phyloP scores from a whole-genome alignment of 371 early-diverging fungal genomes.

The Zychaea mexicana region DNA sequence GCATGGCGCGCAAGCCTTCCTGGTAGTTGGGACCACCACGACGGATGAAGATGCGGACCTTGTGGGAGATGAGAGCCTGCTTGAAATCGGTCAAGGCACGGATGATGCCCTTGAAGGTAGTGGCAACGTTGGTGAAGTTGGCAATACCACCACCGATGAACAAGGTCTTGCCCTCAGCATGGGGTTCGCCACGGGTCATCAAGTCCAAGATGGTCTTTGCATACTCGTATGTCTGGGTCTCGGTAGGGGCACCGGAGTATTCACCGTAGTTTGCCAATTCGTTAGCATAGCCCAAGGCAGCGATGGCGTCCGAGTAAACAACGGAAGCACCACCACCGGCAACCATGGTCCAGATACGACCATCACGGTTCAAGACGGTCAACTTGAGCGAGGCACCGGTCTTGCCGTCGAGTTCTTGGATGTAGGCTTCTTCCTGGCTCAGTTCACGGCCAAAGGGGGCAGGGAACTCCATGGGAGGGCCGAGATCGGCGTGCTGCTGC shows the following conservation, averaged over 20 bases:
- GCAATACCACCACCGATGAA: constrained; percentile 99
- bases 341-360: constrained; percentile 99
- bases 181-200: constrained; percentile 88
- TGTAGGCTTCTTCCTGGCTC: constrained; percentile 96
- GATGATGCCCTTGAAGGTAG: constrained; percentile 98
- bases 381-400: constrained; percentile 98
- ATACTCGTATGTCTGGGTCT: constrained; percentile 97
- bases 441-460: constrained; percentile 98
- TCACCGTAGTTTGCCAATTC: constrained; percentile 99
- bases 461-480: constrained; percentile 96
- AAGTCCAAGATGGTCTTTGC: constrained; percentile 97
- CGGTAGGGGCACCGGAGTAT: constrained; percentile 98
- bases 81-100: constrained; percentile 93
- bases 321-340: constrained; percentile 99
- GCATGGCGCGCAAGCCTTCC: constrained; percentile 96
- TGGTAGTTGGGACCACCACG: constrained; percentile 99
- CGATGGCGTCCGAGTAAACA: constrained; percentile 96
- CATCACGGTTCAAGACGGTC: constrained; percentile 92
- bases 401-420: constrained; percentile 96
- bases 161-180: constrained; percentile 91
- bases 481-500: constrained; percentile 64
- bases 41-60: constrained; percentile 93
- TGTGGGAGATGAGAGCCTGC: constrained; percentile 82
- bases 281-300: constrained; percentile 89
- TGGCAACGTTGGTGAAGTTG: constrained; percentile 98